Evolutionary conservation across 495 filamentous ascomycete species (phyloP).

Genomic region (Penicillium goetzii): DNA sequence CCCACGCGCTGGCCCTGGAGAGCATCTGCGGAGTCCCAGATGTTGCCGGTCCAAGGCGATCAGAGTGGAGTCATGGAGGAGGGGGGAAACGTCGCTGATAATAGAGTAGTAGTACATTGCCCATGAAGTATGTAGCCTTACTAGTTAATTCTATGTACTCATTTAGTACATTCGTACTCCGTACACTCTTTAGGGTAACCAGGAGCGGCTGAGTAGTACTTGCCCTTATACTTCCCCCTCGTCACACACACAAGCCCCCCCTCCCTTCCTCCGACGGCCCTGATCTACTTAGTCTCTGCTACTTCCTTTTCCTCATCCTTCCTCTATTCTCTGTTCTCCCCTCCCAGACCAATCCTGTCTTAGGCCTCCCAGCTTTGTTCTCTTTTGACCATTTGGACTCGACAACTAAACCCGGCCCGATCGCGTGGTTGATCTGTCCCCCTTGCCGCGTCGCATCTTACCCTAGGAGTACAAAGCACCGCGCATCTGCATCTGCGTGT

Average conservation of each 20-base stretch:
- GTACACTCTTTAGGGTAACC: background rate
- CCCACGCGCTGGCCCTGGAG: slow-evolving; percentile 29
- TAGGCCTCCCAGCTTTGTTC: slow-evolving; percentile 5
- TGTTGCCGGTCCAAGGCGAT: slow-evolving; percentile 22
- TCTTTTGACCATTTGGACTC: background rate
- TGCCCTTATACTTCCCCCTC: slow-evolving; percentile 11
- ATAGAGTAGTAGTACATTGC: background rate
- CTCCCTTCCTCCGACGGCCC: background rate
- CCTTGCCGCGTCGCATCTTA: slow-evolving; percentile 33
- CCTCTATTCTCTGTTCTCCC: background rate
- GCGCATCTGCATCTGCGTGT: background rate
- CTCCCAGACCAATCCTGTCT: background rate
- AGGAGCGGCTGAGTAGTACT: background rate
- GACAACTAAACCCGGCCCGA: background rate
- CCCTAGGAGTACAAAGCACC: slow-evolving; percentile 17
- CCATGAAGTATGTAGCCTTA: background rate
- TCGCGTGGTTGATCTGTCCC: slow-evolving; percentile 21
- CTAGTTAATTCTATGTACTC: background rate
- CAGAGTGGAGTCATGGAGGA: slow-evolving; percentile 10
- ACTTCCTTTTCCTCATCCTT: background rate
- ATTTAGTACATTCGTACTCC: too few relatives aligned
- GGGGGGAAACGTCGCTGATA: background rate
- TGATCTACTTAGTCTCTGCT: background rate
- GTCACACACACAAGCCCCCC: slow-evolving; percentile 15
- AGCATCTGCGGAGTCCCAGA: slow-evolving; percentile 29